Evolutionary conservation across 2,329 filamentous ascomycete genomes (phyloP), one percentile per base, ranked within the genome.

Genomic region (Ascochyta viciae-villosae): DNA sequence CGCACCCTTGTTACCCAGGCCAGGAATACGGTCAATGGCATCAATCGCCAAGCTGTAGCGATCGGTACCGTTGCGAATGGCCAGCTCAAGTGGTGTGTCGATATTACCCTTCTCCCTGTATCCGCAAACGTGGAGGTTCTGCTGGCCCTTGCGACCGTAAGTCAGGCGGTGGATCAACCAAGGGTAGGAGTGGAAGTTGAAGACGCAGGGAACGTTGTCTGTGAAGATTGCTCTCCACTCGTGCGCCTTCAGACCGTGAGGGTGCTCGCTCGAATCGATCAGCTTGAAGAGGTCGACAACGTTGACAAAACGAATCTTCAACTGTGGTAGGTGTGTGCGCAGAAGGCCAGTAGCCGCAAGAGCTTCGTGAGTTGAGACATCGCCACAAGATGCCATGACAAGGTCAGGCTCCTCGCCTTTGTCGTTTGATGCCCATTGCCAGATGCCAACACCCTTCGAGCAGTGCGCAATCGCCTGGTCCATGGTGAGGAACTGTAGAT

Each of bases 71-170:
- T 93, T 93, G 57, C 89, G 83, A 70, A 92, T 90, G 26, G 89
- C 89, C 61, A 93, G 79, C 76, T 92, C 89, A 19, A 92, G 85
- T 1, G 89, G 90, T 0, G 90, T 92, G 72, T 93, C 89, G 64
- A 92, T 92, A 73, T 92, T 93, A 42, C 90, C 90, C 82, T 93
- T 92, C 80, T 93, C 89, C 69, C 84, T 87, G 80, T 92, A 93
- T 1, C 90, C 90, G 29, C 87, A 82, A n/a, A 93, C 90, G 66
- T 90, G 86, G 60, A 92, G 75, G 74, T 90, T 87, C 41, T 81
- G 72, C 72, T 83, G 85, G 5, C 89, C 89, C 1, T 86, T 87
- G 1, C 89, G 86, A 78, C 89, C 89, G 78, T 92, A 92, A 0
- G 89, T 89, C 64, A 93, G 76, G 46, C 89, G 83, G 78, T 92